Conservation (phyloP, 768 basidiomycete genomes). For the Psilocybe cubensis region DNA sequence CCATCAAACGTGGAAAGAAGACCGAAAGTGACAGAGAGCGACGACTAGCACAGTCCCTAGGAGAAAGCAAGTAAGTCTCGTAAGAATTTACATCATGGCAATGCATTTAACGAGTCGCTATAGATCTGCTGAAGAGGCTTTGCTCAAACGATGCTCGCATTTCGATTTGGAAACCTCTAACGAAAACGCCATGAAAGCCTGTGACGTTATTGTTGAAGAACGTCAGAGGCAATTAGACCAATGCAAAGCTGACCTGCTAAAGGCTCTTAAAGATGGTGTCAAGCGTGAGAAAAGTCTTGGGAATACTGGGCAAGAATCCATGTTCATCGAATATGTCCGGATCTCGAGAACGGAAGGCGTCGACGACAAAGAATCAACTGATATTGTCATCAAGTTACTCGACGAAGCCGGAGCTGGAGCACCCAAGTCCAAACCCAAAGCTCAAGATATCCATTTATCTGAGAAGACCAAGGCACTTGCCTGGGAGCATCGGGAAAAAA, state of each 20-base stretch:
- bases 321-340: conserved; percentile 80
- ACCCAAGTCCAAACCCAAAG: conserved; percentile 50
- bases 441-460: conserved; percentile 58
- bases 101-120: conserved; percentile 7
- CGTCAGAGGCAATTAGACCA: conserved; percentile 79
- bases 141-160: conserved; percentile 94
- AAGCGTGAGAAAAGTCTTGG: conserved; percentile 72
- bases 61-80: conserved; percentile 85
- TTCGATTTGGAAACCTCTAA: conserved; percentile 81
- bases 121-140: conserved; percentile 89
- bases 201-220: conserved; percentile 87
- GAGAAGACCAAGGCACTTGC: conserved; percentile 62
- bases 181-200: conserved; percentile 86
- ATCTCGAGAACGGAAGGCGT: conserved; percentile 71
- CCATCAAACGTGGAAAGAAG: conserved; percentile 61
- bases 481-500: conserved; percentile 87
- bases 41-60: conserved; percentile 84
- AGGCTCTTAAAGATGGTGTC: conserved; percentile 66
- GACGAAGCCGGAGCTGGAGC: conserved; percentile 59
- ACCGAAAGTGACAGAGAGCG: conserved; percentile 87
- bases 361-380: conserved; percentile 78
- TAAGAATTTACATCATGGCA: not conserved
- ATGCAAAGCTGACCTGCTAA: conserved; percentile 74
- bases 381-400: conserved; percentile 60
- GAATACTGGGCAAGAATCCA: conserved; percentile 65